Evolutionary conservation across 2,329 filamentous ascomycete species (phyloP).

Genomic region (Talaromyces sp.): DNA sequence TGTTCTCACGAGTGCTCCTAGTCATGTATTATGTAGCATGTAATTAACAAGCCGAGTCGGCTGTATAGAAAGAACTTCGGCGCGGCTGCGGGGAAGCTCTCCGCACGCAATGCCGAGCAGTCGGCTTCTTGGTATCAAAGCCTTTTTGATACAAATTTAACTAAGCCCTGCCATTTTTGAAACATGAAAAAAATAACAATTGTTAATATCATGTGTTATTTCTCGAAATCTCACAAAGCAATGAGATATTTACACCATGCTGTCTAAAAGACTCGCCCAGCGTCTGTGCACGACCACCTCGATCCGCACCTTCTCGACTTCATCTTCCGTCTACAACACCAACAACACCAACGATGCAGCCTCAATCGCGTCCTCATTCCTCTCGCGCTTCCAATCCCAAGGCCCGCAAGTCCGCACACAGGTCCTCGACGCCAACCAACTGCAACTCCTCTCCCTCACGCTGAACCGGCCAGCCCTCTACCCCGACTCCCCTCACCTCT

Average conservation of each 20-base stretch:
- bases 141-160: not conserved
- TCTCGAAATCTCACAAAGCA: not conserved
- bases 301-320: not conserved
- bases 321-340: not conserved
- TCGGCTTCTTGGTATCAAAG: not conserved
- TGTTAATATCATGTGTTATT: not conserved
- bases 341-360: slow-evolving; percentile 16
- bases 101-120: not conserved
- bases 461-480: slow-evolving; percentile 47
- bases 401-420: slow-evolving; percentile 45
- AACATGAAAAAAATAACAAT: too few species aligned
- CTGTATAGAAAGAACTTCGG: slow-evolving; percentile 1
- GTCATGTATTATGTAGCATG: not conserved
- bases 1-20: too few species aligned
- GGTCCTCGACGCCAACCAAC: slow-evolving; percentile 56
- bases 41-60: slow-evolving; percentile 1
- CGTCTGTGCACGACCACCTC: not conserved
- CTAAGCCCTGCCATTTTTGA: not conserved
- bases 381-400: slow-evolving; percentile 36
- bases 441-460: slow-evolving; percentile 57
- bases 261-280: not conserved
- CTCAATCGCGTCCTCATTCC: slow-evolving; percentile 35
- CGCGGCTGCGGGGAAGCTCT: not conserved
- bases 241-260: not conserved
- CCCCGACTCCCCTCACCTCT: slow-evolving; percentile 29